These are phyloP conservation scores for Selaginella moellendorffii DNA, from an alignment of 75 land plant species.

Conservation along the genomic window DNA sequence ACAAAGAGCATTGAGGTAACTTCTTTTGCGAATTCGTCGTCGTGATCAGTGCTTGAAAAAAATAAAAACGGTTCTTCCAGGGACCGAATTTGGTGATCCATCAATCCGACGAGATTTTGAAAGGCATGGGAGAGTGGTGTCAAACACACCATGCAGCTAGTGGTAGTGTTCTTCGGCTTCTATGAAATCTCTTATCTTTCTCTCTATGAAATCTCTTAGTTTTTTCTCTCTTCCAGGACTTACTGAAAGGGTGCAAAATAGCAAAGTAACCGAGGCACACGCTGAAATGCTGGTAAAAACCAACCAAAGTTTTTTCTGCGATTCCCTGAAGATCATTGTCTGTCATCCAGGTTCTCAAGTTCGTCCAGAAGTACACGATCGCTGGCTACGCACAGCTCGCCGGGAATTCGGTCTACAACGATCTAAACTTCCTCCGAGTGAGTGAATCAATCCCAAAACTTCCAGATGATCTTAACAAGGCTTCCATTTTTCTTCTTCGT, in stretches of 20 bases:
- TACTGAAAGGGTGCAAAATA: conserved; percentile 53
- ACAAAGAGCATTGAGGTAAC: conserved; percentile 58
- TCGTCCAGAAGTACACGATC: conserved; percentile 49
- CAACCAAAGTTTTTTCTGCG: conserved; percentile 2
- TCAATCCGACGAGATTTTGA: conserved; percentile 52
- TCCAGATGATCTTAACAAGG: conserved; percentile 9
- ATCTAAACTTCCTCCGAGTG: conserved; percentile 56
- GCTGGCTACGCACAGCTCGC: conserved; percentile 29
- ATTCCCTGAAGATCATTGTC: not conserved
- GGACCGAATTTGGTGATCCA: conserved; percentile 81
- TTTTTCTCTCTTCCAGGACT: conserved; percentile 29
- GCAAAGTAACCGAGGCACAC: conserved; percentile 52
- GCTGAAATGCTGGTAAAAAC: conserved; percentile 59
- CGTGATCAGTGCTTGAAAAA: too few species aligned
- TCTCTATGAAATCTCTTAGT: too few species aligned
- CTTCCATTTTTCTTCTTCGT: not conserved
- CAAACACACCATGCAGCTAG: conserved; percentile 64
- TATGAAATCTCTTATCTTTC: too few species aligned
- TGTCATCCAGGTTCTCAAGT: conserved; percentile 57
- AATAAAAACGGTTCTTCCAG: too few species aligned
- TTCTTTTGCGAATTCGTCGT: not conserved
- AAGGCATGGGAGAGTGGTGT: conserved; percentile 84
- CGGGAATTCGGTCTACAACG: conserved; percentile 82
- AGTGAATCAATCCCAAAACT: not conserved
- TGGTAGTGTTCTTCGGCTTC: conserved; percentile 31